A percentile compares a stretch with the other conserved stretches of the same genome.
Conservation (phyloP, 257 asterid genomes). For the Capsicum pubescens region DNA sequence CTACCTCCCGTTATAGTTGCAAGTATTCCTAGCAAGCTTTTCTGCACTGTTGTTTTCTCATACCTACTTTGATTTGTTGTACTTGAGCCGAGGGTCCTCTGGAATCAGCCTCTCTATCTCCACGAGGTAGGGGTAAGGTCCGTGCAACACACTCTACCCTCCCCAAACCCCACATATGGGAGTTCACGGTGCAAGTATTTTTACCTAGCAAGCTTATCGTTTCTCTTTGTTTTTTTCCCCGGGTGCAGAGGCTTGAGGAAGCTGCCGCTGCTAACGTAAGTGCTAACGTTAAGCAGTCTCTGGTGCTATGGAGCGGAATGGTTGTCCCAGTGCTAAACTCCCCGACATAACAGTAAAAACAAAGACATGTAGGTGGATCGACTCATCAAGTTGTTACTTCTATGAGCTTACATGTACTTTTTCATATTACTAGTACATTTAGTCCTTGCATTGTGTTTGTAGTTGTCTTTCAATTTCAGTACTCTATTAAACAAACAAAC, state of each 20-base stretch:
- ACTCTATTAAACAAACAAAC: background rate
- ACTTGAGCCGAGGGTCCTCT: too few species aligned
- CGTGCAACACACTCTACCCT: too few species aligned
- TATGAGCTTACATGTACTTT: conserved; percentile 22
- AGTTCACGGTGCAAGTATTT: too few species aligned
- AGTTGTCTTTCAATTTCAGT: background rate
- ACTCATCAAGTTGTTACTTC: conserved; percentile 9
- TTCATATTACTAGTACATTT: background rate
- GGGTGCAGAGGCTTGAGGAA: conserved; percentile 12
- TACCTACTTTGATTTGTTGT: too few species aligned
- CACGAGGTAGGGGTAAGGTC: too few species aligned
- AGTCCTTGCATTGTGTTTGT: conserved; percentile 21
- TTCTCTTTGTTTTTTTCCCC: background rate
- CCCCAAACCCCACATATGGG: too few species aligned
- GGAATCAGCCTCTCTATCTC: too few species aligned
- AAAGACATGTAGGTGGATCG: conserved; percentile 1
- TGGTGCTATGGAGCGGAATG: background rate
- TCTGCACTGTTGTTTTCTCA: too few species aligned
- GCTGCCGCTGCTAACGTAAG: background rate
- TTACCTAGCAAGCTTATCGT: background rate
- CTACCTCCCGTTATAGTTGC: background rate
- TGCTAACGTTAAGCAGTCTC: background rate
- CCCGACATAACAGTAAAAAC: background rate
- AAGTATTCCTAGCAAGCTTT: background rate
- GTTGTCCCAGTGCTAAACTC: background rate